Conservation (phyloP, 768 basidiomycete species). For the Amanita brunnescens region DNA sequence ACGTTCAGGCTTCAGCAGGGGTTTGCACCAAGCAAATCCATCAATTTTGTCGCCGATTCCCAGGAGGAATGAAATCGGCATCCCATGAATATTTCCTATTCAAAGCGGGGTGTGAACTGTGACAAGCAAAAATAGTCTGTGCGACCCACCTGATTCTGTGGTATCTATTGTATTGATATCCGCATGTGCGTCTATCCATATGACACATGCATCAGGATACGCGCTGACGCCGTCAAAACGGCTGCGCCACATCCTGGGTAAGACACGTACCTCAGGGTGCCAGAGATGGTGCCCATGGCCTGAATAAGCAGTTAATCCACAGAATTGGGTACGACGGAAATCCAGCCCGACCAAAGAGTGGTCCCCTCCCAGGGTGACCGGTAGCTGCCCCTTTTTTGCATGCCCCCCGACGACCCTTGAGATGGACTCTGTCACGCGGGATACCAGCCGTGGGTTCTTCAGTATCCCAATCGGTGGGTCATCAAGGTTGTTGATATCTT, state of each 20-base stretch:
- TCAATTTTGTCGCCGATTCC: slow-evolving; percentile 40
- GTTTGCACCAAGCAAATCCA: slow-evolving; percentile 48
- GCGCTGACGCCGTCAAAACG: slow-evolving; percentile 29
- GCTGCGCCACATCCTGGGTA: slow-evolving; percentile 1
- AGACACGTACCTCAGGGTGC: slow-evolving; percentile 57
- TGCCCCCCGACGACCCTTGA: slow-evolving; percentile 70
- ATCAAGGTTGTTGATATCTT: slow-evolving; percentile 49
- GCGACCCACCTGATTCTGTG: slow-evolving; percentile 56
- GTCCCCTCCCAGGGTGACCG: slow-evolving; percentile 91
- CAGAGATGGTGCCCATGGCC: slow-evolving; percentile 92
- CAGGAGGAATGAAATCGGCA: slow-evolving; percentile 92
- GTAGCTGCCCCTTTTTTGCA: slow-evolving; percentile 69
- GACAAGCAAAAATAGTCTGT: slow-evolving; percentile 7
- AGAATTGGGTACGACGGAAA: slow-evolving; percentile 2
- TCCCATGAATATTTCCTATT: slow-evolving; percentile 92
- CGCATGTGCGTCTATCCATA: slow-evolving; percentile 97
- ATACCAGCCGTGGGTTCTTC: slow-evolving; percentile 86
- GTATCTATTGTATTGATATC: slow-evolving; percentile 90
- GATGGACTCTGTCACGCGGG: slow-evolving; percentile 71
- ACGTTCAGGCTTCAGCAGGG: slow-evolving; percentile 57
- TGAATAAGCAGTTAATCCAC: slow-evolving; percentile 15
- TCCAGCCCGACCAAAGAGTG: slow-evolving; percentile 70
- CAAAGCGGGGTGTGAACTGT: not conserved
- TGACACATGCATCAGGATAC: slow-evolving; percentile 74
- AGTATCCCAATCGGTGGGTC: slow-evolving; percentile 84